phyloP scores from a whole-genome alignment of 805 yeast genomes.

The Candida piceae region DNA sequence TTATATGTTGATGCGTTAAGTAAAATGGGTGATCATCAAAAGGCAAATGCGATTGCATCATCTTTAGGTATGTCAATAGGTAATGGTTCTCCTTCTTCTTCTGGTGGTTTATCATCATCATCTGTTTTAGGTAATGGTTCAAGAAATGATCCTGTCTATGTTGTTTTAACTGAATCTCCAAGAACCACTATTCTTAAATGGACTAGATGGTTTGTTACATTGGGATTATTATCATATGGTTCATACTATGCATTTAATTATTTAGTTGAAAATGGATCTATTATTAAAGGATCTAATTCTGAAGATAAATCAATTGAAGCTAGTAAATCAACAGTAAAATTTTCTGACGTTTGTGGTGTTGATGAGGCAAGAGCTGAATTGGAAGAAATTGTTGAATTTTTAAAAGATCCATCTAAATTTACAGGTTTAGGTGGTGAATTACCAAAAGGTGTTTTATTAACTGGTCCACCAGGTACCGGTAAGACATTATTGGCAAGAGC shows the following conservation, averaged over 20 bases:
- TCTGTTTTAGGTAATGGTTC: conserved; percentile 42
- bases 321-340: conserved; percentile 54
- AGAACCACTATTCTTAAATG: conserved; percentile 75
- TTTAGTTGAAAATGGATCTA: conserved; percentile 76
- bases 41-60: conserved; percentile 64
- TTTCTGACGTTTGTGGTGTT: conserved; percentile 93
- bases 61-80: conserved; percentile 31
- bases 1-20: conserved; percentile 78
- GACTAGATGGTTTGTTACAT: conserved; percentile 82
- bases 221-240: conserved; percentile 76
- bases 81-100: conserved; percentile 23
- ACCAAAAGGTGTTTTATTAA: conserved; percentile 93
- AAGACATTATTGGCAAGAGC: conserved; percentile 95
- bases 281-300: conserved; percentile 29
- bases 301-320: conserved; percentile 22
- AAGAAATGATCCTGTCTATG: conserved; percentile 83
- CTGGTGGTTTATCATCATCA: conserved; percentile 11
- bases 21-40: conserved; percentile 69
- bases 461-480: conserved; percentile 99
- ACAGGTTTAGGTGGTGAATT: conserved; percentile 96
- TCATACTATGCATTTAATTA: conserved; percentile 74
- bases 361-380: conserved; percentile 98
- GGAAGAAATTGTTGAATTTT: conserved; percentile 96
- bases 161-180: conserved; percentile 83
- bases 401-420: conserved; percentile 93